phyloP scores from a whole-genome alignment of 1,284 basidiomycete species.

The Tylopilus orsonianus region DNA sequence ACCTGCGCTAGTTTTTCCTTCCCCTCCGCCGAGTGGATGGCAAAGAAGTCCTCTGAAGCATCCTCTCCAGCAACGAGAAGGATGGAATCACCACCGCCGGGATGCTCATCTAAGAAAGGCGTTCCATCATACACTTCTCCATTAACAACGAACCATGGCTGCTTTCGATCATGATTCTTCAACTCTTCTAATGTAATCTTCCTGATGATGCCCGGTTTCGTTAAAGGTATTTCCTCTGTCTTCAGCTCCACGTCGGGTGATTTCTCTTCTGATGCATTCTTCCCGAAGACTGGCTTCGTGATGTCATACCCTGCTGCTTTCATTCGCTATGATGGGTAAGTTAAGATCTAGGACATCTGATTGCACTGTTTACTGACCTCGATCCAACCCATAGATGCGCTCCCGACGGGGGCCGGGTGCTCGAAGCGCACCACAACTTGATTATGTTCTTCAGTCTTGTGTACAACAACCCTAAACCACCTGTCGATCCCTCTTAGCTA shows the following conservation, averaged over 20 bases:
- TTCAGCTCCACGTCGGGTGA: not conserved
- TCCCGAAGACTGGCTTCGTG: conserved; percentile 42
- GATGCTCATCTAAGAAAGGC: conserved; percentile 57
- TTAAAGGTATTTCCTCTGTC: conserved; percentile 35
- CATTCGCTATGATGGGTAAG: conserved; percentile 38
- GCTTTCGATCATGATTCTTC: conserved; percentile 40
- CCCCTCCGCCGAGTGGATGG: conserved; percentile 54
- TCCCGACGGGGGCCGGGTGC: conserved; percentile 60
- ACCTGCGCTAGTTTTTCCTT: conserved; percentile 48
- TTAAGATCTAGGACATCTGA: not conserved
- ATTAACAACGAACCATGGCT: conserved; percentile 62
- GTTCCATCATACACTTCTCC: conserved; percentile 60
- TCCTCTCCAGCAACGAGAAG: conserved; percentile 61
- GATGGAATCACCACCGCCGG: conserved; percentile 64
- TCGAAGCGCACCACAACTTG: conserved; percentile 47
- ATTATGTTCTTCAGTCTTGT: conserved; percentile 35
- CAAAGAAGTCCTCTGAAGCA: conserved; percentile 63
- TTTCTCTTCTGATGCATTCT: conserved; percentile 4
- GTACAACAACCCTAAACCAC: conserved; percentile 63
- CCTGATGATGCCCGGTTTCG: conserved; percentile 40
- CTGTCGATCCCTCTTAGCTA: conserved; percentile 22
- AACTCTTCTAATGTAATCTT: conserved; percentile 52
- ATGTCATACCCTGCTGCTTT: conserved; percentile 50
- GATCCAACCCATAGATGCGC: conserved; percentile 63
- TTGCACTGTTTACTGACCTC: conserved; percentile 29